Evolutionary conservation across 2,329 filamentous ascomycete species (phyloP).

Genomic region (Ophiocordyceps camponoti-leonardi): DNA sequence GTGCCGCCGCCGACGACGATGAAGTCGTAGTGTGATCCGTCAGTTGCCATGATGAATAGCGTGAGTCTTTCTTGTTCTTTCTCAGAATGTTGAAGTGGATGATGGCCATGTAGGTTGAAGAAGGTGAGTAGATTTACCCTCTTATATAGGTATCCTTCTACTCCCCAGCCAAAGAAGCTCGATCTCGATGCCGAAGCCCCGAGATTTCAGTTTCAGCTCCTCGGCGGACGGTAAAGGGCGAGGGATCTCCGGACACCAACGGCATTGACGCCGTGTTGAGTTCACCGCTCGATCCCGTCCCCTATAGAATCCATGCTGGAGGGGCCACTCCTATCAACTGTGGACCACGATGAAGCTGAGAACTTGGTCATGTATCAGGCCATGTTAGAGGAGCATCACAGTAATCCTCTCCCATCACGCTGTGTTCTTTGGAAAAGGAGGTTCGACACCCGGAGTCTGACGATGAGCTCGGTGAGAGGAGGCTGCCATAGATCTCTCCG

Average conservation of each 20-base stretch:
- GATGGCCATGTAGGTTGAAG: background rate
- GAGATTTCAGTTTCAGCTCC: background rate
- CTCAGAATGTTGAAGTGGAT: background rate
- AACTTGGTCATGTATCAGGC: too few species aligned
- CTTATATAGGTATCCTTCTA: background rate
- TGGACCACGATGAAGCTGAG: too few species aligned
- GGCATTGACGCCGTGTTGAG: background rate
- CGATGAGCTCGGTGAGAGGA: too few species aligned
- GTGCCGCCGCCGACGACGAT: slow-evolving; percentile 18
- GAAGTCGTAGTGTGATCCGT: slow-evolving; percentile 11
- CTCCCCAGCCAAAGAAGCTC: background rate
- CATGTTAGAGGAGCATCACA: too few species aligned
- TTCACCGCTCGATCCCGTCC: background rate
- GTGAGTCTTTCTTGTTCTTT: too few species aligned
- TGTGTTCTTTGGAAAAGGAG: too few species aligned
- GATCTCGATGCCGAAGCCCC: background rate
- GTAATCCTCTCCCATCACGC: too few species aligned
- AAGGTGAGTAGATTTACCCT: background rate
- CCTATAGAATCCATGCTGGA: background rate
- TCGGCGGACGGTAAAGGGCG: too few species aligned
- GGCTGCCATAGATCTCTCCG: too few species aligned
- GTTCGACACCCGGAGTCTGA: too few species aligned
- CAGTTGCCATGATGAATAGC: slow-evolving; percentile 1
- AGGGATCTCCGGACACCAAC: too few species aligned
- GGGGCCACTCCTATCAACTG: too few species aligned